Evolutionary conservation across 371 early-diverging fungal species (phyloP), one percentile per base, ranked within the genome.

Genomic region (Funneliformis caledonium): DNA sequence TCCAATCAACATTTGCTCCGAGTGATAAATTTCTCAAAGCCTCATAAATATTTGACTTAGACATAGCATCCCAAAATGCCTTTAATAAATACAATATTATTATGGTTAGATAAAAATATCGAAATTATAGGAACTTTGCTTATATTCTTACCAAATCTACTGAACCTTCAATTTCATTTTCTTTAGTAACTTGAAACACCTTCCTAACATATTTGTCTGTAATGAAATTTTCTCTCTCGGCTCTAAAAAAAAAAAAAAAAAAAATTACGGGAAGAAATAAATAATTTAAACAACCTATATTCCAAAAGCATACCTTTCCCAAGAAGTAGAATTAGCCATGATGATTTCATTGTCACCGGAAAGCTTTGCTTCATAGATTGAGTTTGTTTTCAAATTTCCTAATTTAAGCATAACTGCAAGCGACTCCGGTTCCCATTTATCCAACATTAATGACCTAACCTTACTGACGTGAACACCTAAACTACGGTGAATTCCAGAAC

Each of bases 401-500:
- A 97, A 85, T 31, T 87, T 85, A 48, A 91, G 86, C 93, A 97
- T 94, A 14, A 90, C 91, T 76, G 91, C 92, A 11, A 92, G 89
- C 8, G 89, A 77, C 74, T 96, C 94, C 1, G 93, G 87, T 80
- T 95, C 96, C 97, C 96, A 97, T 72, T 93, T 92, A 85, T 98
- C 98, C 68, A 98, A 85, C 22, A 89, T 89, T 52, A 97, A 85
- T 0, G 96, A 96, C 76, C 95, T 88, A 37, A 97, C 95, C 85
- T 96, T 96, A 82, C 94, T 93, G 33, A 96, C 90, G 83, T 97
- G 96, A 8, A 96, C 94, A 12, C 99, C 99, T 11, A 98, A 86
- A 52, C 97, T 95, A 82, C 99, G 93, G 85, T 99, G 99, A 48
- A 96, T 92, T 22, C 99, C 97, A 31, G 98, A 97, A 85, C 99